These are phyloP conservation scores for Apophysomyces elegans DNA, from an alignment of 371 early-diverging fungal genomes.

Conservation along the genomic window DNA sequence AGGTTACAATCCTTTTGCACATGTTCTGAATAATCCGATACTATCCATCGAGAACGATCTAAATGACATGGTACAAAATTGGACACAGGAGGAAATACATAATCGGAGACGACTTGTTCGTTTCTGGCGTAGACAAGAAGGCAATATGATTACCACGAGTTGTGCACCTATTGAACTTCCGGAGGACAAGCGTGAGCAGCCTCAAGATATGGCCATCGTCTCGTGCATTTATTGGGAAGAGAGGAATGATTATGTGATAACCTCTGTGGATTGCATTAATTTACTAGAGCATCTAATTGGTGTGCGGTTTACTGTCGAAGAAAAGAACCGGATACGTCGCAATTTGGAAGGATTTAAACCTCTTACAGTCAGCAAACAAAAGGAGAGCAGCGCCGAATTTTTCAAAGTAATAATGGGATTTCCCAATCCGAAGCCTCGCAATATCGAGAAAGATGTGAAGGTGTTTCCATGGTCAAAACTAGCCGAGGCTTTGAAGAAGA, in stretches of 20 bases:
- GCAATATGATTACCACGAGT: slow-evolving; percentile 68
- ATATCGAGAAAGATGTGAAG: slow-evolving; percentile 84
- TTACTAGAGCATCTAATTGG: slow-evolving; percentile 73
- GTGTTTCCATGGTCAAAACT: slow-evolving; percentile 77
- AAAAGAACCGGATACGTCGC: slow-evolving; percentile 81
- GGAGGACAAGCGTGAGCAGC: slow-evolving; percentile 50
- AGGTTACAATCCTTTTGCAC: slow-evolving; percentile 57
- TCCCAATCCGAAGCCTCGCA: slow-evolving; percentile 78
- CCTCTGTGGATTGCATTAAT: slow-evolving; percentile 78
- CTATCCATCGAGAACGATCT: slow-evolving; percentile 66
- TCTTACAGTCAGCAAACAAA: slow-evolving; percentile 72
- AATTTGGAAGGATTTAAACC: slow-evolving; percentile 81
- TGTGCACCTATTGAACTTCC: slow-evolving; percentile 60
- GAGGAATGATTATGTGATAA: slow-evolving; percentile 71
- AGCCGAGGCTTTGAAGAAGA: slow-evolving; percentile 69
- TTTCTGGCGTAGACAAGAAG: slow-evolving; percentile 71
- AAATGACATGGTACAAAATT: slow-evolving; percentile 58
- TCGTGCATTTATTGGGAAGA: slow-evolving; percentile 83
- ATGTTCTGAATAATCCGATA: slow-evolving; percentile 71
- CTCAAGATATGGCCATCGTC: slow-evolving; percentile 60
- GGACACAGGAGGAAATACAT: slow-evolving; percentile 63
- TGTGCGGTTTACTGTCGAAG: slow-evolving; percentile 75
- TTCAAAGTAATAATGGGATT: slow-evolving; percentile 81
- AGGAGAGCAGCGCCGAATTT: slow-evolving; percentile 68
- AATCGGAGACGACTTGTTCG: slow-evolving; percentile 72